Percentiles rank a stretch among this genome's conserved stretches.
These are phyloP conservation scores for Sutorius eximius DNA, from an alignment of 1,284 basidiomycete species.

Conservation along the genomic window DNA sequence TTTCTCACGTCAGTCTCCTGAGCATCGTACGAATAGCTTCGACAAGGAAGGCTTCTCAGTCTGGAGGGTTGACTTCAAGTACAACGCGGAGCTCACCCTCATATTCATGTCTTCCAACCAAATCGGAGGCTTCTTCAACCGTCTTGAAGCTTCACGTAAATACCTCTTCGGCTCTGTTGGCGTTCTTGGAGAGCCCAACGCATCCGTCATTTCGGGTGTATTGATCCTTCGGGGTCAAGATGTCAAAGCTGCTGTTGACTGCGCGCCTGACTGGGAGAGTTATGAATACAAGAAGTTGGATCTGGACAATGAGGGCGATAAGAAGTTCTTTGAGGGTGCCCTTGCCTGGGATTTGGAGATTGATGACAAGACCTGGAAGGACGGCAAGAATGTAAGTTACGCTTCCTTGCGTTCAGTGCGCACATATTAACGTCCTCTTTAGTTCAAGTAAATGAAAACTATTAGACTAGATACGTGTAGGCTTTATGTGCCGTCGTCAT, in stretches of 20 bases:
- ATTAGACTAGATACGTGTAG: constrained; percentile 28
- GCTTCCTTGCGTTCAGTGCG: neutral
- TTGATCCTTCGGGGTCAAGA: constrained; percentile 83
- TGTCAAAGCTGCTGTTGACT: constrained; percentile 67
- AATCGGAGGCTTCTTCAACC: constrained; percentile 95
- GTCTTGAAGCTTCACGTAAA: constrained; percentile 92
- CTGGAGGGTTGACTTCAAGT: constrained; percentile 96
- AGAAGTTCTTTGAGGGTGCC: constrained; percentile 86
- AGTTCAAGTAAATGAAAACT: constrained; percentile 27
- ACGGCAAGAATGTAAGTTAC: constrained; percentile 78
- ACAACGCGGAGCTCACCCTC: constrained; percentile 92
- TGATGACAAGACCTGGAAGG: constrained; percentile 83
- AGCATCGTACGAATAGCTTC: constrained; percentile 55
- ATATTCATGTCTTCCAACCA: constrained; percentile 91
- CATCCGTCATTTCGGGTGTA: constrained; percentile 76
- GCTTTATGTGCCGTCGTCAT: constrained; percentile 14
- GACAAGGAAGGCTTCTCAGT: constrained; percentile 90
- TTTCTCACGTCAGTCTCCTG: constrained; percentile 13
- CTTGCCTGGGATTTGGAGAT: constrained; percentile 89
- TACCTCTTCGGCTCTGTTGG: constrained; percentile 93
- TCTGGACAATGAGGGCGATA: constrained; percentile 66
- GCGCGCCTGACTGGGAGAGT: constrained; percentile 92
- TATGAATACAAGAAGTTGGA: constrained; percentile 81
- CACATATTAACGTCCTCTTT: neutral
- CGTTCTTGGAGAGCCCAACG: constrained; percentile 83